These are phyloP conservation scores for Agaricus blazei DNA, from an alignment of 768 basidiomycete genomes.

Conservation along the genomic window DNA sequence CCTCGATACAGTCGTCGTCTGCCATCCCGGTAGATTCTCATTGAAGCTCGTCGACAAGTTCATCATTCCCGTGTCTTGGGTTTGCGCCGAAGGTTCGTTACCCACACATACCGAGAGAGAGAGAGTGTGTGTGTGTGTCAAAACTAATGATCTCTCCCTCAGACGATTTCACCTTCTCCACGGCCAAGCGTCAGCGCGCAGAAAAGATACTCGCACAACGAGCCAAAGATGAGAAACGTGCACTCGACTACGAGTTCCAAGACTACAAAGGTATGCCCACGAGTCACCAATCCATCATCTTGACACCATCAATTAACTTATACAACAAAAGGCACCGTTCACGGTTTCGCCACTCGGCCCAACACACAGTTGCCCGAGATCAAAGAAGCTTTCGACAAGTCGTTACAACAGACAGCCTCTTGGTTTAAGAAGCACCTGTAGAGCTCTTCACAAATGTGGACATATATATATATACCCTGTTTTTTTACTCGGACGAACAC, in stretches of 20 bases:
- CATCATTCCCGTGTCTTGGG: conserved; percentile 33
- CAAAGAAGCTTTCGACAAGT: conserved; percentile 36
- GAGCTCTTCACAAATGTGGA: background rate
- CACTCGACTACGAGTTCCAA: conserved; percentile 40
- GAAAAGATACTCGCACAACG: conserved; percentile 33
- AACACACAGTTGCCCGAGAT: conserved; percentile 31
- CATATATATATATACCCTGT: background rate
- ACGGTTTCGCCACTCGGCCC: conserved; percentile 42
- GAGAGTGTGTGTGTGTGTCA: too few relatives aligned
- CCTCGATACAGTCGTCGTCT: conserved; percentile 34
- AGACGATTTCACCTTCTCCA: conserved; percentile 36
- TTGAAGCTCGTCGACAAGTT: conserved; percentile 30
- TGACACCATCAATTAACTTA: background rate
- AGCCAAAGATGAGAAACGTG: conserved; percentile 26
- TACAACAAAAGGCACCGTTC: conserved; percentile 30
- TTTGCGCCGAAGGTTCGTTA: conserved; percentile 35
- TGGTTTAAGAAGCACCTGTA: conserved; percentile 37
- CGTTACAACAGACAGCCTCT: conserved; percentile 34
- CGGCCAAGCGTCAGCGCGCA: conserved; percentile 22
- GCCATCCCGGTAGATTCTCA: conserved; percentile 33
- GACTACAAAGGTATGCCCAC: conserved; percentile 33
- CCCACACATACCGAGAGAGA: too few relatives aligned
- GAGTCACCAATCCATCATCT: background rate
- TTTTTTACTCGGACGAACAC: background rate
- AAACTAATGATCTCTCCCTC: background rate